Base-by-base conservation (phyloP, 2,329 filamentous ascomycete genomes). In the Sporothrix dimorphospora region DNA sequence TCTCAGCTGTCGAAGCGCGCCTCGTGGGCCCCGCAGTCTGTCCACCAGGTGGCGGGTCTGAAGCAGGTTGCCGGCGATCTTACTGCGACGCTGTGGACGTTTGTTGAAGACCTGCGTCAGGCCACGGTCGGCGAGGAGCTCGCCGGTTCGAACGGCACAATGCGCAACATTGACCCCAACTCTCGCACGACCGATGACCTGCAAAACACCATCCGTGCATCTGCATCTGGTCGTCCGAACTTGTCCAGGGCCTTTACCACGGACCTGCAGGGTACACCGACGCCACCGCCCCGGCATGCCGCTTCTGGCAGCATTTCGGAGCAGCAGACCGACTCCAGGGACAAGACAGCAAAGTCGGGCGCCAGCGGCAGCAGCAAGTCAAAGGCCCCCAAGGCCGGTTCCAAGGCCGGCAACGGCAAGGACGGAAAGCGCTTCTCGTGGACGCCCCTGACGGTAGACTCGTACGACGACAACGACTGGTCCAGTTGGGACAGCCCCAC, bases 101-200 rank as follows among this genome's bases (percentile, higher is more conserved):
- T 99, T 81, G 90, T 97, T 73, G 96, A 98, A 80, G 96, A 99
- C 79, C 89, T 99, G 65, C 88, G 94, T 76, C 96, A 98, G 81
- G 97, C 95, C 16, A 97, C 96, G 0, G 94, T 99, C 7, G 96
- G 96, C 30, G 96, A 99, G 71, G 96, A 99, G 82, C 93, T 94
- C 74, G 89, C 85, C 73, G 90, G 89, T 16, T 73, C 76, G 21
- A 75, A 77, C 12, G 53, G 71, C 3, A 67, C 61, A 12, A 74
- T 78, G 65, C 75, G 78, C 9, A 80, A 78, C n/a, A 79, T 77
- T 53, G 78, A 82, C 73, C 76, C 81, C 59, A 82, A 80, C 73
- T 70, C 76, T 3, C 77, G 78, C 34, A 70, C 74, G 7, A 71
- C 76, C 49, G 79, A 78, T 45, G 73, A 75, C 66, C 38, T 55